Conservation (phyloP, 495 filamentous ascomycete genomes). For the Collariella sp. region DNA sequence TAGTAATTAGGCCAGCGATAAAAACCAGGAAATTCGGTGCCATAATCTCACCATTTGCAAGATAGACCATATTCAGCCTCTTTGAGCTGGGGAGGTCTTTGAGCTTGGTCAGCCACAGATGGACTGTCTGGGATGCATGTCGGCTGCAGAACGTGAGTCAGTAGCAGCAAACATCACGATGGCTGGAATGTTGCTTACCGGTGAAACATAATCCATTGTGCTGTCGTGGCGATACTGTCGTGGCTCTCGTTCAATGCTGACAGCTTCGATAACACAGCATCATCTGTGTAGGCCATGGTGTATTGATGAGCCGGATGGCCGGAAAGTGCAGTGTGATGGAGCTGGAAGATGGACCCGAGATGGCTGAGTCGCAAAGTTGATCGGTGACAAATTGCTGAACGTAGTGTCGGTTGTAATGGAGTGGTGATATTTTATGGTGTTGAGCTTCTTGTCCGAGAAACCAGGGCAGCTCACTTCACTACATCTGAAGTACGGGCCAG, state of each 20-base stretch:
- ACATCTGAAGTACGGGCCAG: conserved; percentile 3
- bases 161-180: background rate
- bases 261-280: conserved; percentile 87
- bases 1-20: conserved; percentile 21
- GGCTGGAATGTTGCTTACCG: conserved; percentile 48
- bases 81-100: conserved; percentile 77
- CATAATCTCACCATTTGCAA: conserved; percentile 71
- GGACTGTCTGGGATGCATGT: conserved; percentile 78
- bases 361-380: background rate
- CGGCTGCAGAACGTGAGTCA: conserved; percentile 46
- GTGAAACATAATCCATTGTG: conserved; percentile 99
- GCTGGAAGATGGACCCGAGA: background rate
- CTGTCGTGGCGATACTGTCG: conserved; percentile 87
- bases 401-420: background rate
- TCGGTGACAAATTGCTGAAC: background rate
- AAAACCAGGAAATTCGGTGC: background rate
- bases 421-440: background rate
- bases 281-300: conserved; percentile 85
- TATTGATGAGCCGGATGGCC: background rate
- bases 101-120: conserved; percentile 81
- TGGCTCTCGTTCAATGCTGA: conserved; percentile 92
- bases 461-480: conserved; percentile 1
- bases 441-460: conserved; percentile 1
- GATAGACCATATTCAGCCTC: conserved; percentile 83
- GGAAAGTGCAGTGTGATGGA: background rate